These are phyloP conservation scores for Apiotrichum akiyoshidainum DNA, from an alignment of 1,284 basidiomycete species.

Conservation along the genomic window DNA sequence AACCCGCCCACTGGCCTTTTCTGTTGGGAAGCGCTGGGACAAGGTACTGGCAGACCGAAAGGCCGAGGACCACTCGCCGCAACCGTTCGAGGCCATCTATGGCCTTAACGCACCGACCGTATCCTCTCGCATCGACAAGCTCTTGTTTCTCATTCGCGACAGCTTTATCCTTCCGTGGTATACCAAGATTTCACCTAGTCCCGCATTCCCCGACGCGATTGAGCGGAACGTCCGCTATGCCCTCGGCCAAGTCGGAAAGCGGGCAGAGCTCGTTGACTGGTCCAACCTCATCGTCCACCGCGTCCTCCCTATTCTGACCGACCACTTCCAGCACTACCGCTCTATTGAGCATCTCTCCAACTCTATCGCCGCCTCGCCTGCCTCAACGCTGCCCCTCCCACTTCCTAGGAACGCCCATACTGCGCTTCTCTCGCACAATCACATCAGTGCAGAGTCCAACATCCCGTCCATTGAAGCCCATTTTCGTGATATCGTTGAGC, in stretches of 20 bases:
- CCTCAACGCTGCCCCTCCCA: constrained; percentile 43
- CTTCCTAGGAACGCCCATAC: constrained; percentile 59
- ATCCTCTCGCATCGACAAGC: constrained; percentile 66
- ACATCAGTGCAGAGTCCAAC: constrained; percentile 76
- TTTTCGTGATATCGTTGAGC: constrained; percentile 67
- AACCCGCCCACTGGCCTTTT: constrained; percentile 8
- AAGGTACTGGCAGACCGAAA: background rate
- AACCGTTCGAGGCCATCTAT: constrained; percentile 1
- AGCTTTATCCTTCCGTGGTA: constrained; percentile 88
- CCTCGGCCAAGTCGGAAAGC: constrained; percentile 59
- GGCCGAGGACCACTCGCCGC: background rate
- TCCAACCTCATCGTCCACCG: constrained; percentile 74
- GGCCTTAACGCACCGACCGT: constrained; percentile 35
- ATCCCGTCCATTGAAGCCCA: constrained; percentile 87
- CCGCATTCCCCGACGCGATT: constrained; percentile 80
- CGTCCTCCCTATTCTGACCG: constrained; percentile 79
- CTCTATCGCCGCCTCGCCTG: constrained; percentile 41
- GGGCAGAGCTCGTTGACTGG: constrained; percentile 65
- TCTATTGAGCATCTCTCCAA: constrained; percentile 67
- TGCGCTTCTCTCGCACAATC: constrained; percentile 76
- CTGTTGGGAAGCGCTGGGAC: constrained; percentile 1
- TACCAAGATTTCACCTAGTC: constrained; percentile 72
- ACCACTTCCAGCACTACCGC: constrained; percentile 85
- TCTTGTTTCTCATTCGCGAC: constrained; percentile 71
- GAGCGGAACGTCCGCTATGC: constrained; percentile 70